A percentile compares a stretch with the other conserved stretches of the same genome.
Evolutionary conservation across 371 early-diverging fungal genomes (phyloP).

Genomic region (Chytridiales sp.): DNA sequence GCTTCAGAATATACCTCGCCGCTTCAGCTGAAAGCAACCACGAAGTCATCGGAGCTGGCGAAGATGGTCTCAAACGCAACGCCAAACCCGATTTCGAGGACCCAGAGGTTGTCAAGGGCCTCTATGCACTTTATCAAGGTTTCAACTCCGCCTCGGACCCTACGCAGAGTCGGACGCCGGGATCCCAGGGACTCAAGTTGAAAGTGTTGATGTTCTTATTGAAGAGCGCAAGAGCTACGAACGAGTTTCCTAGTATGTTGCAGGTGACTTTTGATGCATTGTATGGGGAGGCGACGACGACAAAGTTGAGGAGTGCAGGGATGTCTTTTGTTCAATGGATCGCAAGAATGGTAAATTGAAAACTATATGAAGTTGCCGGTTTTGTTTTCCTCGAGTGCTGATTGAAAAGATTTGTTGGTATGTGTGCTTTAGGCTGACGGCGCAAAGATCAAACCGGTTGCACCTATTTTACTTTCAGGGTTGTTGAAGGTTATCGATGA

Average conservation of each 20-base stretch:
- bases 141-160: constrained; percentile 14
- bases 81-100: constrained; percentile 59
- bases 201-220: constrained; percentile 62
- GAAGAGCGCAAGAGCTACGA: constrained; percentile 66
- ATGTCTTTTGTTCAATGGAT: constrained; percentile 87
- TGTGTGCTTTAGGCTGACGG: constrained; percentile 10
- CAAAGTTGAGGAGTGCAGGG: constrained; percentile 68
- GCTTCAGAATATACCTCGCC: constrained; percentile 61
- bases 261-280: constrained; percentile 79
- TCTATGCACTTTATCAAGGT: constrained; percentile 69
- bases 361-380: background rate
- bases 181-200: constrained; percentile 59
- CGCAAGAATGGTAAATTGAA: constrained; percentile 64
- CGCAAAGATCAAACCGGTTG: constrained; percentile 58
- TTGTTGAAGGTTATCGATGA: constrained; percentile 69
- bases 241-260: constrained; percentile 62
- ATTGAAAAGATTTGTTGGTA: background rate
- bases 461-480: constrained; percentile 70
- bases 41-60: constrained; percentile 65
- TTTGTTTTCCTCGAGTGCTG: background rate
- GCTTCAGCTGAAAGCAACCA: constrained; percentile 68
- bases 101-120: constrained; percentile 46
- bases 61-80: constrained; percentile 63
- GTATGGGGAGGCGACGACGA: constrained; percentile 62
- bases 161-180: constrained; percentile 35